Conservation (phyloP, 2,329 filamentous ascomycete species). For the Colletotrichum magnum region DNA sequence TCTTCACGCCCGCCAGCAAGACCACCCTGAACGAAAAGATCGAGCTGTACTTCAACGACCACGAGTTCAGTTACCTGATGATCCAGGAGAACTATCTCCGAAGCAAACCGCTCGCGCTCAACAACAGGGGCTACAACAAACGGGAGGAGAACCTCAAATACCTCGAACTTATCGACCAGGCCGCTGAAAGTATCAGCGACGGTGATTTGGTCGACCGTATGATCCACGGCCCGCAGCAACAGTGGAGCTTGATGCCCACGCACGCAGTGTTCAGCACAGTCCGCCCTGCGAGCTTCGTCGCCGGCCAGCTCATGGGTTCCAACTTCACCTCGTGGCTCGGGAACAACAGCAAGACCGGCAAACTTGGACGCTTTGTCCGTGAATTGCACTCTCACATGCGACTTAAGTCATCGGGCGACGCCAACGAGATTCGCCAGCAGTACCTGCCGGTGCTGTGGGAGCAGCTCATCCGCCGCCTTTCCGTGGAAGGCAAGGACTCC, state of each 20-base stretch:
- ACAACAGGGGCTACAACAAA: constrained; percentile 69
- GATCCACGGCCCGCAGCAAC: constrained; percentile 98
- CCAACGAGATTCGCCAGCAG: constrained; percentile 93
- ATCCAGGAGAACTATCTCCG: constrained; percentile 97
- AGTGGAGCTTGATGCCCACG: constrained; percentile 98
- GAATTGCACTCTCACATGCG: constrained; percentile 99
- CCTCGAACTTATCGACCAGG: constrained; percentile 88
- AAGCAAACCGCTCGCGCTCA: constrained; percentile 79
- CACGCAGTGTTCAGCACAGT: constrained; percentile 98
- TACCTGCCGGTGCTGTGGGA: constrained; percentile 93
- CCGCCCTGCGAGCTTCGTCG: constrained; percentile 87
- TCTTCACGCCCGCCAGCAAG: constrained; percentile 88
- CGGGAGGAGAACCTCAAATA: constrained; percentile 83
- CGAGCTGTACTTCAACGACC: constrained; percentile 98
- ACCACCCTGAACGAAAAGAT: constrained; percentile 96
- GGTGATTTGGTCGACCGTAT: constrained; percentile 96
- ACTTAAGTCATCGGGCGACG: constrained; percentile 88
- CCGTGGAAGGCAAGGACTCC: constrained; percentile 84
- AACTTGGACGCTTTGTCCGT: constrained; percentile 84
- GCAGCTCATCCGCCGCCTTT: constrained; percentile 80
- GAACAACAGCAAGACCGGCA: constrained; percentile 90
- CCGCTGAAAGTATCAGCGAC: constrained; percentile 96
- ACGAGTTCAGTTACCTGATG: constrained; percentile 98
- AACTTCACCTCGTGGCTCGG: constrained; percentile 94
- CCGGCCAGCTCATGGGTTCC: constrained; percentile 82